phyloP scores from a whole-genome alignment of 331 rosid species.

The Quercus tomentella region DNA sequence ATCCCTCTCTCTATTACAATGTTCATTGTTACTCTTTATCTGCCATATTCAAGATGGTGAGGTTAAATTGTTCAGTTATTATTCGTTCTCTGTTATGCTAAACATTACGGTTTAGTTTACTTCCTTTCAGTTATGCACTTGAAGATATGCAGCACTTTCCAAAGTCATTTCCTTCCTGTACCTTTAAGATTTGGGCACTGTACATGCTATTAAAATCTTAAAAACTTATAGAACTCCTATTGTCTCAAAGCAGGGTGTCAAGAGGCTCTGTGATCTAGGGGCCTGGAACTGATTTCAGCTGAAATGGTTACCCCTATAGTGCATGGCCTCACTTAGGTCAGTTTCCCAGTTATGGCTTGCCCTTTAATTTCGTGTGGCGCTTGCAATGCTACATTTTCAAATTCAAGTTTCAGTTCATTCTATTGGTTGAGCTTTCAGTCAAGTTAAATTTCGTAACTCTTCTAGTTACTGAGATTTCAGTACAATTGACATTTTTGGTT shows the following conservation, averaged over 20 bases:
- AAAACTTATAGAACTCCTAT: slow-evolving; percentile 71
- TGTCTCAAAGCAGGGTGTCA: slow-evolving; percentile 94
- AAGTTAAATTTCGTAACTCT: slow-evolving; percentile 35
- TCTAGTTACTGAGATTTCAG: slow-evolving; percentile 24
- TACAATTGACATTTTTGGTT: slow-evolving; percentile 4
- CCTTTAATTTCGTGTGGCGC: slow-evolving; percentile 54
- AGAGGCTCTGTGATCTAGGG: slow-evolving; percentile 89
- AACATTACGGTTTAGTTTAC: slow-evolving; percentile 15
- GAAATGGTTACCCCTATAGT: slow-evolving; percentile 87
- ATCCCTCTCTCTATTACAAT: not conserved
- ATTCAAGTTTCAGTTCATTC: slow-evolving; percentile 35
- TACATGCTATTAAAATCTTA: slow-evolving; percentile 38
- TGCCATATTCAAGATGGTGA: not conserved
- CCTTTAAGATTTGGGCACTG: slow-evolving; percentile 46
- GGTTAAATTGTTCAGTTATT: not conserved
- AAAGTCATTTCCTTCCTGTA: slow-evolving; percentile 44
- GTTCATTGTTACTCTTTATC: not conserved
- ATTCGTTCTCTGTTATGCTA: slow-evolving; percentile 12
- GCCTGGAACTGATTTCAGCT: slow-evolving; percentile 90
- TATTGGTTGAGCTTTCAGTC: slow-evolving; percentile 42
- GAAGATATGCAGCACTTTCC: slow-evolving; percentile 46
- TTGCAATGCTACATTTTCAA: slow-evolving; percentile 53
- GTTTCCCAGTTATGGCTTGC: slow-evolving; percentile 63
- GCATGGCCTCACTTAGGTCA: slow-evolving; percentile 81
- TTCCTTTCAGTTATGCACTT: slow-evolving; percentile 37